These are phyloP conservation scores for Phlyctochytrium arcticum DNA, from an alignment of 192 early-diverging fungal genomes.

Conservation along the genomic window DNA sequence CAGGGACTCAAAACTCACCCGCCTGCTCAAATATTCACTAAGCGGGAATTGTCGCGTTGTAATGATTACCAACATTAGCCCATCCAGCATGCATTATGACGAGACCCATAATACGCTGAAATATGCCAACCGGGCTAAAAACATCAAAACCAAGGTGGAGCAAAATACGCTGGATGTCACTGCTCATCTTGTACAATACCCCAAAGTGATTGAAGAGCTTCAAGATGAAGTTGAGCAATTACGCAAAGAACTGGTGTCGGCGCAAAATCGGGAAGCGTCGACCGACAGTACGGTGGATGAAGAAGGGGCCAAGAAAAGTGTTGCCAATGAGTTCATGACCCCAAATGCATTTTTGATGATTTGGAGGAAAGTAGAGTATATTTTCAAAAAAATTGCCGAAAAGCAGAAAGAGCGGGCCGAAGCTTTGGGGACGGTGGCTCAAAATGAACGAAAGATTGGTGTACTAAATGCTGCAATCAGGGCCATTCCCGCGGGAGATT, in stretches of 20 bases:
- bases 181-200: constrained; percentile 34
- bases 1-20: constrained; percentile 72
- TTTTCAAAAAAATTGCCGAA: constrained; percentile 16
- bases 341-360: constrained; percentile 5
- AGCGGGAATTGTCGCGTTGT: constrained; percentile 77
- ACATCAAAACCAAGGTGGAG: constrained; percentile 58
- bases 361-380: not conserved
- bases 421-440: constrained; percentile 8
- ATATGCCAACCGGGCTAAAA: constrained; percentile 68
- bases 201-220: constrained; percentile 31
- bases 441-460: constrained; percentile 16
- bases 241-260: constrained; percentile 10
- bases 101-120: constrained; percentile 78
- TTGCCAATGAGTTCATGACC: not conserved
- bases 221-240: constrained; percentile 29
- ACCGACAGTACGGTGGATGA: not conserved
- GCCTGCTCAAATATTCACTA: constrained; percentile 68
- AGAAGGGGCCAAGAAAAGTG: not conserved
- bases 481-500: not conserved
- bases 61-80: constrained; percentile 76
- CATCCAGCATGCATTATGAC: constrained; percentile 59
- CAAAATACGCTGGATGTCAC: constrained; percentile 38
- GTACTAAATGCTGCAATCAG: not conserved
- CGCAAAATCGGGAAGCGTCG: not conserved
- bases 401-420: not conserved